Conservation (phyloP, 2,329 filamentous ascomycete genomes). For the Cladosporium sp. region DNA sequence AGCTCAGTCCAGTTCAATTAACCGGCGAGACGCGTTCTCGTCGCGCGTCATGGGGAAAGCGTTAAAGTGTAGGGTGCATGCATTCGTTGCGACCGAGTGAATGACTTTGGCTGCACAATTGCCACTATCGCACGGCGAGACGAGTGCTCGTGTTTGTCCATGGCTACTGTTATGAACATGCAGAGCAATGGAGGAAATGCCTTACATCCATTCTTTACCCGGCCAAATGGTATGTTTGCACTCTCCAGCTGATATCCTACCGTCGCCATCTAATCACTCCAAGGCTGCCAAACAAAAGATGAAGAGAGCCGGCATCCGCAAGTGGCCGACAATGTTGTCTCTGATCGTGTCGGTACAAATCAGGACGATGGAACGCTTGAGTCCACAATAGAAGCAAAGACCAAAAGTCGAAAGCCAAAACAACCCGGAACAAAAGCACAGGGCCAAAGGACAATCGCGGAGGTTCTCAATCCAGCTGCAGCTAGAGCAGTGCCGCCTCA, state of each 20-base stretch:
- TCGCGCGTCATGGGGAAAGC: background rate
- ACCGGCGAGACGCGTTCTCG: background rate
- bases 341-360: slow-evolving; percentile 20
- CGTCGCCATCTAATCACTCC: background rate
- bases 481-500: background rate
- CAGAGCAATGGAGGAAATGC: slow-evolving; percentile 11
- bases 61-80: background rate
- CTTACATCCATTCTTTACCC: slow-evolving; percentile 36
- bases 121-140: background rate
- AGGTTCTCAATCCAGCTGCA: slow-evolving; percentile 27
- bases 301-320: background rate
- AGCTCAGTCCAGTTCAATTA: background rate
- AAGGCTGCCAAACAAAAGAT: background rate
- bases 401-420: slow-evolving; percentile 3
- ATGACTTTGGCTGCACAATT: background rate
- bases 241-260: slow-evolving; percentile 1
- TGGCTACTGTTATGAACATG: slow-evolving; percentile 19
- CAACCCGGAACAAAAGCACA: slow-evolving; percentile 18
- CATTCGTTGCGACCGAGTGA: background rate
- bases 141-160: background rate
- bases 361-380: slow-evolving; percentile 22
- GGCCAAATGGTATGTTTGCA: slow-evolving; percentile 22
- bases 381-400: slow-evolving; percentile 18
- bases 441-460: slow-evolving; percentile 32
- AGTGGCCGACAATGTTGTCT: background rate